These are phyloP conservation scores for Penicillium desertorum DNA, from an alignment of 495 filamentous ascomycete genomes.

Conservation along the genomic window DNA sequence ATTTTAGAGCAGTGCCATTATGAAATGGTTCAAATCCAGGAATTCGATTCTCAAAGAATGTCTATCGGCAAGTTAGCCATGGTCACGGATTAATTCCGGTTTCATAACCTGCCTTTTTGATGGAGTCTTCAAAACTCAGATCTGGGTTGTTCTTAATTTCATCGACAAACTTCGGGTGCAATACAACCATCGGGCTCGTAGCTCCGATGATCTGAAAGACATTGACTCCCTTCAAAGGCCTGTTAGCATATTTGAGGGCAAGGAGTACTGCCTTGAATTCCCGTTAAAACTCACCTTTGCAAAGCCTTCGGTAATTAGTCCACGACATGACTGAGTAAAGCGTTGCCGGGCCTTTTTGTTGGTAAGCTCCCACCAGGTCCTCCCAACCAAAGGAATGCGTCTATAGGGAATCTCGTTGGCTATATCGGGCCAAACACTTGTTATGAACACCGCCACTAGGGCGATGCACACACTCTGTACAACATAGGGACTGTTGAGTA, in stretches of 20 bases:
- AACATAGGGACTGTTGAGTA: conserved; percentile 28
- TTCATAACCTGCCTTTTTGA: conserved; percentile 36
- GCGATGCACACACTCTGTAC: conserved; percentile 22
- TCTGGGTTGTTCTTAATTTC: conserved; percentile 49
- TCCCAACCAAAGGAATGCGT: conserved; percentile 34
- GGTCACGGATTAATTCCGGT: conserved; percentile 4
- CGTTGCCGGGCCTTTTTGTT: conserved; percentile 33
- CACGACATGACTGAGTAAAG: conserved; percentile 27
- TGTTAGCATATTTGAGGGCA: neutral
- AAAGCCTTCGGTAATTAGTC: conserved; percentile 33
- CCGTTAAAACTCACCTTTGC: conserved; percentile 21
- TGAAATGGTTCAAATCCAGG: conserved; percentile 50
- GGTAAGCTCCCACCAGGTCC: conserved; percentile 29
- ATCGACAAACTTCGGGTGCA: conserved; percentile 50
- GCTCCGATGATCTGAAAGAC: conserved; percentile 44
- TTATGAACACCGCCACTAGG: conserved; percentile 23
- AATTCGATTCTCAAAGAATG: conserved; percentile 42
- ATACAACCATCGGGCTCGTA: conserved; percentile 37
- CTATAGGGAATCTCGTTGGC: conserved; percentile 32
- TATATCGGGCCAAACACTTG: conserved; percentile 31
- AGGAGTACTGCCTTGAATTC: neutral
- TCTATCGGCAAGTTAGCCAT: conserved; percentile 26
- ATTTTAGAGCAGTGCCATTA: conserved; percentile 26
- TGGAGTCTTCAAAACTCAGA: conserved; percentile 41
- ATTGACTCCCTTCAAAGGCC: conserved; percentile 24